Percentiles rank a stretch among this genome's conserved stretches.
Conservation (phyloP, 495 filamentous ascomycete species). For the Letharia lupina region DNA sequence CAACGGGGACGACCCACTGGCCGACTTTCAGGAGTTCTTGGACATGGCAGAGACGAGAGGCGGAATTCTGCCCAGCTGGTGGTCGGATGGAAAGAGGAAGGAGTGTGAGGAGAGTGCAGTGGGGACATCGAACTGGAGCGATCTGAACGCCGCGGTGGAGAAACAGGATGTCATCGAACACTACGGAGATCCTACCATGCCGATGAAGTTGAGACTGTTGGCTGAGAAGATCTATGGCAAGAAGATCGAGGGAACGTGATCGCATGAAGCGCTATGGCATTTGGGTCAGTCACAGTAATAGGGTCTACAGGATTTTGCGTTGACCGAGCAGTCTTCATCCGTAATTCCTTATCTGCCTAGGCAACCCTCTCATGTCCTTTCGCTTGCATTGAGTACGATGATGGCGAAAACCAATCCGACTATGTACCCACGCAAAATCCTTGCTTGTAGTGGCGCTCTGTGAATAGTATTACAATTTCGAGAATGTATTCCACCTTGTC, state of each 20-base stretch:
- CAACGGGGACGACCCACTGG: conserved; percentile 20
- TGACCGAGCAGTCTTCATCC: background rate
- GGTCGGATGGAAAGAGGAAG: conserved; percentile 29
- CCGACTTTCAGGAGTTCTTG: conserved; percentile 27
- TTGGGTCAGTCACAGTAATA: background rate
- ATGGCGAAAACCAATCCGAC: background rate
- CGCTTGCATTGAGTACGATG: background rate
- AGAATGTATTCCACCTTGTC: background rate
- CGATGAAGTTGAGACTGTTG: conserved; percentile 38
- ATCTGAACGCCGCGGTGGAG: conserved; percentile 23
- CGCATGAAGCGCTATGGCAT: background rate
- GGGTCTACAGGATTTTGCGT: background rate
- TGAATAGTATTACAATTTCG: background rate
- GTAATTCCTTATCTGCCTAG: background rate
- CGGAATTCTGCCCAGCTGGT: conserved; percentile 37
- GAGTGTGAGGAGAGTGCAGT: conserved; percentile 27
- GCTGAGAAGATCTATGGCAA: conserved; percentile 27
- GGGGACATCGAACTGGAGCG: conserved; percentile 20
- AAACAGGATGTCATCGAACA: conserved; percentile 35
- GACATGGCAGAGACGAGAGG: conserved; percentile 21
- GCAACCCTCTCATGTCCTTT: background rate
- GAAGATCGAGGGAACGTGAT: conserved; percentile 5
- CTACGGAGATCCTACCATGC: conserved; percentile 33
- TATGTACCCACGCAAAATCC: background rate
- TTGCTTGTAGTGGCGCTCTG: background rate